Conservation (phyloP, 495 filamentous ascomycete species). For the Xylona heveae region DNA sequence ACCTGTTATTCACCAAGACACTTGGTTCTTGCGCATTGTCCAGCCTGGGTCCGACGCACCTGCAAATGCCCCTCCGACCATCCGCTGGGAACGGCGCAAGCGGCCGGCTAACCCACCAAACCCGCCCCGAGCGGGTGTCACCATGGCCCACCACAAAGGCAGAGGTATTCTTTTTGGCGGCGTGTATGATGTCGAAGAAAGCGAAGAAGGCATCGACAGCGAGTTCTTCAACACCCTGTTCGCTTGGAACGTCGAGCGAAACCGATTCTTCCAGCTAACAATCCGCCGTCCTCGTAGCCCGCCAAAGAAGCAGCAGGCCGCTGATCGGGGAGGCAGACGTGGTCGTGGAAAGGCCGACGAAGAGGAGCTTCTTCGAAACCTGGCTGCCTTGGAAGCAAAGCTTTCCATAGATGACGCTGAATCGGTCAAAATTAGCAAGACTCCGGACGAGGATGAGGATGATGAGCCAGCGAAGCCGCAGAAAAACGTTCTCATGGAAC, state of each 20-base stretch:
- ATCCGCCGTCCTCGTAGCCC: conserved; percentile 49
- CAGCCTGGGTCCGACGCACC: conserved; percentile 42
- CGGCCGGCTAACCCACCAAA: conserved; percentile 75
- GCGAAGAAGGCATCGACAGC: conserved; percentile 85
- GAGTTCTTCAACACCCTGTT: conserved; percentile 84
- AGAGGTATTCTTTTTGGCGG: conserved; percentile 86
- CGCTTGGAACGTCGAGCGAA: conserved; percentile 85
- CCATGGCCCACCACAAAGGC: conserved; percentile 82
- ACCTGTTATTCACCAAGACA: conserved; percentile 79
- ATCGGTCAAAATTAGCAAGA: conserved; percentile 2
- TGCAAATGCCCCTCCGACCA: conserved; percentile 34
- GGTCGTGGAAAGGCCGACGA: conserved; percentile 66
- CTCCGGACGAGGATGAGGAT: conserved; percentile 23
- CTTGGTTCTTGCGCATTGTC: conserved; percentile 74
- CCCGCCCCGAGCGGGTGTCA: conserved; percentile 65
- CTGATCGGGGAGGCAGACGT: conserved; percentile 35
- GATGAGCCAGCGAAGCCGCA: conserved; percentile 29
- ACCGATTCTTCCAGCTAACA: conserved; percentile 73
- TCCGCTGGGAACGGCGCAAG: conserved; percentile 85
- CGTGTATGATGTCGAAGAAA: conserved; percentile 84
- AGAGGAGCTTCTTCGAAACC: conserved; percentile 67
- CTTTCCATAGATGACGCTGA: conserved; percentile 32
- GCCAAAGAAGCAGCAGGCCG: conserved; percentile 34
- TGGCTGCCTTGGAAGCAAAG: conserved; percentile 60
- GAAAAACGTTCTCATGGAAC: conserved; percentile 36